Evolutionary conservation across 768 basidiomycete species (phyloP).

Genomic region (Punctularia strigosozonata): DNA sequence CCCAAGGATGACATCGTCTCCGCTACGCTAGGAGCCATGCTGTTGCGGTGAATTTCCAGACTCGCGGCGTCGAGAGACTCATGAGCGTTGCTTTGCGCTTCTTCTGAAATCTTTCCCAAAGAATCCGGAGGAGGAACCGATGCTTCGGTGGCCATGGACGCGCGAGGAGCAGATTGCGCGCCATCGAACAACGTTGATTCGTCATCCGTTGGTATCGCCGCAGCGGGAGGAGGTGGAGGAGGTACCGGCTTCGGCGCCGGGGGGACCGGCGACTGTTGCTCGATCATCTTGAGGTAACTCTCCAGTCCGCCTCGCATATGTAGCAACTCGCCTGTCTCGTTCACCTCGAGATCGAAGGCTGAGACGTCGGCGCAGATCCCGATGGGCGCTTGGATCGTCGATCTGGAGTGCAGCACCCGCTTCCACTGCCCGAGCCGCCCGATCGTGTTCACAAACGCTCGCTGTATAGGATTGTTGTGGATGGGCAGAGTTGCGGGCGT

Average conservation of each 20-base stretch:
- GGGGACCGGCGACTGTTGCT: slow-evolving; percentile 17
- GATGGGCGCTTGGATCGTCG: slow-evolving; percentile 22
- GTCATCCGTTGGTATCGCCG: neutral
- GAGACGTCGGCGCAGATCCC: slow-evolving; percentile 36
- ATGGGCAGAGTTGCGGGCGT: slow-evolving; percentile 35
- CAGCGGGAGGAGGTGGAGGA: slow-evolving; percentile 3
- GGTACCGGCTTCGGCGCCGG: slow-evolving; percentile 5
- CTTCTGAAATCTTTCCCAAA: slow-evolving; percentile 2
- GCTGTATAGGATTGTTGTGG: slow-evolving; percentile 55
- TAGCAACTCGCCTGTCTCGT: slow-evolving; percentile 48
- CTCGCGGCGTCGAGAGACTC: too few relatives aligned
- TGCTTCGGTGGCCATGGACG: slow-evolving; percentile 1
- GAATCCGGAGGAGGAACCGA: slow-evolving; percentile 5
- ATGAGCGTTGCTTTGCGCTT: too few relatives aligned
- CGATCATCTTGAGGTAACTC: slow-evolving; percentile 50
- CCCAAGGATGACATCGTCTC: too few relatives aligned
- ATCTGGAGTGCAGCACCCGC: slow-evolving; percentile 52
- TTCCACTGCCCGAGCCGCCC: slow-evolving; percentile 77
- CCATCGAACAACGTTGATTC: too few relatives aligned
- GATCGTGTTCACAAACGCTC: slow-evolving; percentile 72
- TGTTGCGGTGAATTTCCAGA: too few relatives aligned
- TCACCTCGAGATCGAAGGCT: slow-evolving; percentile 60
- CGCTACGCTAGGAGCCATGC: too few relatives aligned
- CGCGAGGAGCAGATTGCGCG: too few relatives aligned
- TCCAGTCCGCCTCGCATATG: slow-evolving; percentile 53